These are phyloP conservation scores for Rhodotorula babjevae DNA, from an alignment of 768 basidiomycete genomes.

Conservation along the genomic window DNA sequence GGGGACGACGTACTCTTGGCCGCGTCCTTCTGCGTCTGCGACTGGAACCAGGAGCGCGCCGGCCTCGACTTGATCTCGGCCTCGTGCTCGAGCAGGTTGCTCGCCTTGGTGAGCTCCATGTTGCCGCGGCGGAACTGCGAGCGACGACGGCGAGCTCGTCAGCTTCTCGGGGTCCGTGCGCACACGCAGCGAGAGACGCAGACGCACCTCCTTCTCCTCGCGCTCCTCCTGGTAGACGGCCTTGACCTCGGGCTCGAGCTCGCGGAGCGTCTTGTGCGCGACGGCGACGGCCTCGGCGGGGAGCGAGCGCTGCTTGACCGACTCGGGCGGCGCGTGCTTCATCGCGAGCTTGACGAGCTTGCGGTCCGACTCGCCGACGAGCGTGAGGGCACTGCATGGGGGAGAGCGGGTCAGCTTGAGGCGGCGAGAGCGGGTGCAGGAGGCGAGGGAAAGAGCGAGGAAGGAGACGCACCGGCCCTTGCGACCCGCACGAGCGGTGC, in stretches of 20 bases:
- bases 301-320: conserved; percentile 81
- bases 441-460: neutral
- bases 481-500: conserved; percentile 58
- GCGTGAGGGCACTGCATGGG: conserved; percentile 69
- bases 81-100: conserved; percentile 91
- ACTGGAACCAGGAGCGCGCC: conserved; percentile 98
- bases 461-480: conserved; percentile 68
- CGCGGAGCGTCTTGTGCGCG: conserved; percentile 66
- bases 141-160: conserved; percentile 21
- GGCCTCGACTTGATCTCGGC: conserved; percentile 88
- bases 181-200: neutral
- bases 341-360: conserved; percentile 94
- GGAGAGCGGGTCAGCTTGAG: neutral
- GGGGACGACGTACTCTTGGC: conserved; percentile 61
- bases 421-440: neutral
- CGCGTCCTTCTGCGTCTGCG: conserved; percentile 69
- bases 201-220: conserved; percentile 79
- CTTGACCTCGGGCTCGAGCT: conserved; percentile 68
- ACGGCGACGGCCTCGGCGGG: conserved; percentile 67
- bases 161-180: no score
- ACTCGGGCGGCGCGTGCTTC: conserved; percentile 72
- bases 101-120: conserved; percentile 90
- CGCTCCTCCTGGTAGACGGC: conserved; percentile 83
- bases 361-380: conserved; percentile 92
- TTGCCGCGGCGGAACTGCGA: conserved; percentile 76